A percentile compares a stretch with the other conserved stretches of the same genome.
Conservation (phyloP, 495 filamentous ascomycete genomes). For the Penicillium alfredii region DNA sequence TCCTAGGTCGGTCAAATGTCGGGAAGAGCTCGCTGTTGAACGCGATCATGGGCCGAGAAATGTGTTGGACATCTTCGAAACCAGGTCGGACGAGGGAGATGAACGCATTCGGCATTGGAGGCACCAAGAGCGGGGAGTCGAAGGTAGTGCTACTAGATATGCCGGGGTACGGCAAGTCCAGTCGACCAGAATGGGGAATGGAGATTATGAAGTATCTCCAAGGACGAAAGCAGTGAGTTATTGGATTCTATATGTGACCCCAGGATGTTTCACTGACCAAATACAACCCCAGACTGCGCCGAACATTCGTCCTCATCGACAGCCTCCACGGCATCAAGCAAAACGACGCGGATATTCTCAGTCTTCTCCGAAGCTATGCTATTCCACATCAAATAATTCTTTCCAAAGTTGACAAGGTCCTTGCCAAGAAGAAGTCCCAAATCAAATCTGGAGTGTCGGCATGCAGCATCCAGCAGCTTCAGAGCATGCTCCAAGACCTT, state of each 20-base stretch:
- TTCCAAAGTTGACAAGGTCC: constrained; percentile 68
- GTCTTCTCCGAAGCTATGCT: constrained; percentile 52
- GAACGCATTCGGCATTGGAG: constrained; percentile 77
- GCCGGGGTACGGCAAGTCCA: constrained; percentile 87
- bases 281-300: constrained; percentile 53
- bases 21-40: constrained; percentile 90
- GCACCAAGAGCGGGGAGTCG: constrained; percentile 46
- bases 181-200: constrained; percentile 69
- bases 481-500: constrained; percentile 22
- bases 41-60: constrained; percentile 58
- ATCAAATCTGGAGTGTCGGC: constrained; percentile 25
- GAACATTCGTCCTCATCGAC: constrained; percentile 82
- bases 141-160: constrained; percentile 72
- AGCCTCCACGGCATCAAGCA: constrained; percentile 72
- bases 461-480: constrained; percentile 24
- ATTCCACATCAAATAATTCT: constrained; percentile 75
- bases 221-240: constrained; percentile 56
- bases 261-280: too few species aligned
- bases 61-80: constrained; percentile 59
- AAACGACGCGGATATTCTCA: constrained; percentile 61
- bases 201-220: constrained; percentile 82
- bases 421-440: constrained; percentile 30
- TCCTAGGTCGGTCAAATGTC: constrained; percentile 82
- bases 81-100: constrained; percentile 76
- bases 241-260: too few species aligned